These are phyloP conservation scores for Rehmannia glutinosa DNA, from an alignment of 257 asterid genomes.

Conservation along the genomic window DNA sequence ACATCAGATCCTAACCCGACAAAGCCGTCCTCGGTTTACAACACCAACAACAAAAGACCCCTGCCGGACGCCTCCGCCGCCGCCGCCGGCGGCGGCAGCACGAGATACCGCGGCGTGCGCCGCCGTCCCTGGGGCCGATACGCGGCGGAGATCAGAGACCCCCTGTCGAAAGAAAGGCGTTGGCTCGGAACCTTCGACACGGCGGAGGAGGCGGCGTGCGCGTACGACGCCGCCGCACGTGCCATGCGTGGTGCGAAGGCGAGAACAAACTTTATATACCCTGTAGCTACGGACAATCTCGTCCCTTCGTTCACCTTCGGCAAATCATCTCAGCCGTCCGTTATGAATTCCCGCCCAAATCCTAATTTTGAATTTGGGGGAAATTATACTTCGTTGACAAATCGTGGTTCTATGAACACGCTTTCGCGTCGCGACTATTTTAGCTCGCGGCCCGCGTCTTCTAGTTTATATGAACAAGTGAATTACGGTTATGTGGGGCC, in stretches of 20 bases:
- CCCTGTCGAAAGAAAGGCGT: constrained; percentile 75
- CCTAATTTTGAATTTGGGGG: constrained; percentile 40
- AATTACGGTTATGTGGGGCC: too few relatives aligned
- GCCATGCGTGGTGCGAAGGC: constrained; percentile 94
- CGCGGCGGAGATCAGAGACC: constrained; percentile 94
- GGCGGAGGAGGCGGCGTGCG: constrained; percentile 95
- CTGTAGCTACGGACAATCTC: constrained; percentile 28
- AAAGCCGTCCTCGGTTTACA: too few relatives aligned
- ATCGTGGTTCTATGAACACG: too few relatives aligned
- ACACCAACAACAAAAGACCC: constrained; percentile 43
- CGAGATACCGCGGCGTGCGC: constrained; percentile 85
- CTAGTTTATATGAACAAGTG: too few relatives aligned
- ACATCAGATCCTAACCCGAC: constrained; percentile 25
- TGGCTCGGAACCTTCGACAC: constrained; percentile 96
- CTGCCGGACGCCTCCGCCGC: constrained; percentile 29
- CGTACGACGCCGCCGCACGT: constrained; percentile 91
- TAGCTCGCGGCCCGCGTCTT: too few relatives aligned
- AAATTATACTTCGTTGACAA: too few relatives aligned
- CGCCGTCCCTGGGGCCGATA: constrained; percentile 98
- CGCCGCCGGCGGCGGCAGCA: constrained; percentile 19
- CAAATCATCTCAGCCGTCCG: constrained; percentile 37
- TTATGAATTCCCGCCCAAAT: constrained; percentile 25
- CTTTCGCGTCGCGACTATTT: too few relatives aligned
- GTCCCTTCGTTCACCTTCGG: constrained; percentile 29
- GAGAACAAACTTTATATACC: constrained; percentile 75